These are phyloP conservation scores for Caloboletus firmus DNA, from an alignment of 1,284 basidiomycete species.

Conservation along the genomic window DNA sequence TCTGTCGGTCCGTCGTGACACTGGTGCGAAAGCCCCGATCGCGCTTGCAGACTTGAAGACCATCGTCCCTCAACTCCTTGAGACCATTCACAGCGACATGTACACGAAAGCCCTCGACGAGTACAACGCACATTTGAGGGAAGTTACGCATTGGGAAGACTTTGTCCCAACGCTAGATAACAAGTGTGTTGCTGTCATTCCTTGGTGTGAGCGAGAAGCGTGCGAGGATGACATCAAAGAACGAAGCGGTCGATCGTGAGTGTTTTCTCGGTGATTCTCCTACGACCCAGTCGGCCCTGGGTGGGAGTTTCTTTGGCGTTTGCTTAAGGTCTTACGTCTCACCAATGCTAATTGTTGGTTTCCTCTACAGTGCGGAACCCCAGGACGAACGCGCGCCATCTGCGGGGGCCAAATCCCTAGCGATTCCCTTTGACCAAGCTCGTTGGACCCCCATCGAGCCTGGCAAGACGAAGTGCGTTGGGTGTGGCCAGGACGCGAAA, in stretches of 20 bases:
- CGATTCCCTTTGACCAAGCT: slow-evolving; percentile 94
- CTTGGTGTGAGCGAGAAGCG: slow-evolving; percentile 93
- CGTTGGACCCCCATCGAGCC: slow-evolving; percentile 75
- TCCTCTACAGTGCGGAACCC: slow-evolving; percentile 63
- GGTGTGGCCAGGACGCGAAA: slow-evolving; percentile 84
- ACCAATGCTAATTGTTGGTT: slow-evolving; percentile 4
- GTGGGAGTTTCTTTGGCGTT: background rate
- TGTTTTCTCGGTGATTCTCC: slow-evolving; percentile 26
- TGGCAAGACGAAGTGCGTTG: slow-evolving; percentile 83
- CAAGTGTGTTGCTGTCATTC: slow-evolving; percentile 88
- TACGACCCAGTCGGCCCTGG: background rate
- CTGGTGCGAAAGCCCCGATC: slow-evolving; percentile 75
- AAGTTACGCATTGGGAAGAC: slow-evolving; percentile 86
- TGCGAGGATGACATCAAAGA: slow-evolving; percentile 99
- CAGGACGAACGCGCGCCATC: slow-evolving; percentile 94
- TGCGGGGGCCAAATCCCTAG: slow-evolving; percentile 97
- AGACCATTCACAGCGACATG: slow-evolving; percentile 91
- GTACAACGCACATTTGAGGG: slow-evolving; percentile 75
- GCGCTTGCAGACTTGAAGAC: slow-evolving; percentile 62
- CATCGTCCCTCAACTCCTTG: slow-evolving; percentile 68
- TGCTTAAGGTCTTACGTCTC: background rate
- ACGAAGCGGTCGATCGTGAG: slow-evolving; percentile 81
- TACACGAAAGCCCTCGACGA: slow-evolving; percentile 75
- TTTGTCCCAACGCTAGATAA: slow-evolving; percentile 88
- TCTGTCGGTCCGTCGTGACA: slow-evolving; percentile 88